These are phyloP conservation scores for Aspergillus carlsbadensis DNA, from an alignment of 495 filamentous ascomycete genomes.

Conservation along the genomic window DNA sequence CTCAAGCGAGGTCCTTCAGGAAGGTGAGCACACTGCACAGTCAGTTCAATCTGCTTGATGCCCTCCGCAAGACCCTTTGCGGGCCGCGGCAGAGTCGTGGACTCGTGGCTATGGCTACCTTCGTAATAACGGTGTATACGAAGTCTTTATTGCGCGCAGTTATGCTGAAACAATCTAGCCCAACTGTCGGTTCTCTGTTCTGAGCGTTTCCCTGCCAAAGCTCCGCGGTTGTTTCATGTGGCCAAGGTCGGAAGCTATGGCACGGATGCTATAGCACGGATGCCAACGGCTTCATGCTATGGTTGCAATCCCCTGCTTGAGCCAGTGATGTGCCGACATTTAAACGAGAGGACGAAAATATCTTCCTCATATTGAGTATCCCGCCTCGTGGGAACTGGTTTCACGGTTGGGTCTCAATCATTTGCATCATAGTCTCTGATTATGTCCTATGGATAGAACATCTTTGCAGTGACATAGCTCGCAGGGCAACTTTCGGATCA, in stretches of 20 bases:
- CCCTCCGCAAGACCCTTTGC: background rate
- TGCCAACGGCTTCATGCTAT: too few relatives aligned
- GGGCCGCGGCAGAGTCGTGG: background rate
- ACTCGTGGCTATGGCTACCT: background rate
- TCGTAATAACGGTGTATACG: too few relatives aligned
- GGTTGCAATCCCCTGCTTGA: too few relatives aligned
- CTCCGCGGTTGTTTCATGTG: conserved; percentile 9
- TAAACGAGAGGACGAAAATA: too few relatives aligned
- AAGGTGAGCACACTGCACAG: background rate
- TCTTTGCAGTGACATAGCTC: too few relatives aligned
- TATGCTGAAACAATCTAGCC: background rate
- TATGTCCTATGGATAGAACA: too few relatives aligned
- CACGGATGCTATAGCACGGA: background rate
- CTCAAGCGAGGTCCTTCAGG: background rate
- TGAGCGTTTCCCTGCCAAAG: background rate
- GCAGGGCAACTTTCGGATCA: too few relatives aligned
- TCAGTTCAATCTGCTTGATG: background rate
- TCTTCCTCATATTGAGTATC: too few relatives aligned
- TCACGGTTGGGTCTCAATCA: too few relatives aligned
- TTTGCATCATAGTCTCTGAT: too few relatives aligned
- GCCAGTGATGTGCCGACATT: too few relatives aligned
- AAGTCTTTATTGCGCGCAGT: background rate
- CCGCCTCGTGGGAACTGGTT: too few relatives aligned
- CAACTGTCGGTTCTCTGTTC: background rate
- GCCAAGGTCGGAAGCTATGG: background rate